A percentile compares a stretch with the other conserved stretches of the same genome.
Conservation (phyloP, 306 rosid species). For the Vicia faba region DNA sequence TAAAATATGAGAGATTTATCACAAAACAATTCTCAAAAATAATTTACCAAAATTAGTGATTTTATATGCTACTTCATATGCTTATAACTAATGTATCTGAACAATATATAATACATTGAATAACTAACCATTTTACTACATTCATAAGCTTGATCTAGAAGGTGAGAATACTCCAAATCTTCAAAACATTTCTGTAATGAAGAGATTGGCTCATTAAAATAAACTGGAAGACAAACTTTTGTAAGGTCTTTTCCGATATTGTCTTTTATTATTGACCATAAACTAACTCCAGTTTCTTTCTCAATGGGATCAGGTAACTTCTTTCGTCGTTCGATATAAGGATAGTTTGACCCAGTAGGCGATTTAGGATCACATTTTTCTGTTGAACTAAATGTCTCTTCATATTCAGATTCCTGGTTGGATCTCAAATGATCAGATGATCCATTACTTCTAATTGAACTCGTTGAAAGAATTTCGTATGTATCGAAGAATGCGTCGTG, state of each 20-base stretch:
- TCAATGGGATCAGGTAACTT: conserved; percentile 87
- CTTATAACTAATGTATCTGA: too few species aligned
- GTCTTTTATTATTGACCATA: conserved; percentile 94
- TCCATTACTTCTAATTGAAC: conserved; percentile 57
- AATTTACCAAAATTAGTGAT: too few species aligned
- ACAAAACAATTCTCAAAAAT: background rate
- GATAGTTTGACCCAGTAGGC: conserved; percentile 50
- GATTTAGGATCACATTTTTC: conserved; percentile 36
- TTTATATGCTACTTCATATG: too few species aligned
- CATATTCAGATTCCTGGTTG: conserved; percentile 53
- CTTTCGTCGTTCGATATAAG: conserved; percentile 63
- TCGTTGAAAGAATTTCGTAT: conserved; percentile 65
- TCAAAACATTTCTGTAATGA: conserved; percentile 87
- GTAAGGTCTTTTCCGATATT: conserved; percentile 93
- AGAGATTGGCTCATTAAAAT: conserved; percentile 91
- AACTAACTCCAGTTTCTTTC: conserved; percentile 80
- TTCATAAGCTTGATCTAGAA: conserved; percentile 79
- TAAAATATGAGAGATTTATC: conserved; percentile 17
- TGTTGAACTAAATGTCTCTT: conserved; percentile 37
- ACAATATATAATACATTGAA: too few species aligned
- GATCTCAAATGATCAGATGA: conserved; percentile 46
- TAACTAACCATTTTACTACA: conserved; percentile 79
- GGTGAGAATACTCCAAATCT: conserved; percentile 83
- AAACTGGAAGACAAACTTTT: conserved; percentile 91
- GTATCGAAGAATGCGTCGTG: conserved; percentile 81